A percentile compares a stretch with the other conserved stretches of the same genome.
phyloP scores from a whole-genome alignment of 257 asterid species.

The Solanum acaule region DNA sequence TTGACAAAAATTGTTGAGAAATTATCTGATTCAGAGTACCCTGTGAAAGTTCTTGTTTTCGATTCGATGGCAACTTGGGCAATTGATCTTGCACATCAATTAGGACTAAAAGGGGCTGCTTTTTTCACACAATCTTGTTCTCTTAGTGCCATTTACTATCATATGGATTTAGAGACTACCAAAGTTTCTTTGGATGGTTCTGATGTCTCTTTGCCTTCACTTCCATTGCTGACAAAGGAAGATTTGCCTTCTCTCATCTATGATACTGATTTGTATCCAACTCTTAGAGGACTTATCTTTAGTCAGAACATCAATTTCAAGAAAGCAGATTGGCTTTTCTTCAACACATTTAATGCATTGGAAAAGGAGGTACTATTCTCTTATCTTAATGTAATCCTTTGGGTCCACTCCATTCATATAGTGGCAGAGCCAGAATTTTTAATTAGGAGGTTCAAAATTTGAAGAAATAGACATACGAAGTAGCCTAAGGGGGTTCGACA shows the following conservation, averaged over 20 bases:
- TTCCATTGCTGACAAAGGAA: not conserved
- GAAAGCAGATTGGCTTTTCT: conserved; percentile 30
- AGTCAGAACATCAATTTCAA: conserved; percentile 22
- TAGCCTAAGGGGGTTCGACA: no score
- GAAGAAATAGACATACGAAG: no score
- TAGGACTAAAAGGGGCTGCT: conserved; percentile 20
- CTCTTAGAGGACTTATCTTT: not conserved
- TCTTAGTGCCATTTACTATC: conserved; percentile 25
- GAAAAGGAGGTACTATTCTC: not conserved
- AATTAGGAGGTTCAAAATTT: no score
- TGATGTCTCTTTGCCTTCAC: conserved; percentile 11
- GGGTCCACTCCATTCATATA: not conserved
- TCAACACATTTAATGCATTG: conserved; percentile 19
- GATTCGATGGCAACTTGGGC: conserved; percentile 20
- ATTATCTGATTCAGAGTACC: not conserved
- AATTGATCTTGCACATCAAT: conserved; percentile 6
- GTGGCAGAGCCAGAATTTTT: no score
- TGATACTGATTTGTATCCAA: conserved; percentile 2
- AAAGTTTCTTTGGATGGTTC: conserved; percentile 8
- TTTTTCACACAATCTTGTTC: conserved; percentile 36
- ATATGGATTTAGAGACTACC: conserved; percentile 11
- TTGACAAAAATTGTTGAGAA: conserved; percentile 14
- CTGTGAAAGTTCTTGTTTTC: conserved; percentile 6
- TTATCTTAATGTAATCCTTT: not conserved
- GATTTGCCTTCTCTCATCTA: conserved; percentile 29